Percentiles rank a stretch among this genome's conserved stretches.
Evolutionary conservation across 2,329 filamentous ascomycete species (phyloP).

Genomic region (Cytospora schulzeri): DNA sequence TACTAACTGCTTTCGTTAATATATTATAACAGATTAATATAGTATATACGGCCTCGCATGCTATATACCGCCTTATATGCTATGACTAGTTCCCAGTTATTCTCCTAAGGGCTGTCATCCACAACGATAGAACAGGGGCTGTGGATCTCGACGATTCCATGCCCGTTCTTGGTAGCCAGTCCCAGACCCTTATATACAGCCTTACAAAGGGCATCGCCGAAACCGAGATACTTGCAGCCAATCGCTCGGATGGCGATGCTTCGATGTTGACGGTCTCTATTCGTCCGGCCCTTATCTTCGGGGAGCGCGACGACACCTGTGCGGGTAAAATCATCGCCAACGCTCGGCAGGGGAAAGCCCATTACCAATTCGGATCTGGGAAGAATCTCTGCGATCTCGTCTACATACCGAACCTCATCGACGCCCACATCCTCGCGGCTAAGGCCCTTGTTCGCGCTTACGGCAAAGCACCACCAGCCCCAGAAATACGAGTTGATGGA

Average conservation of each 20-base stretch:
- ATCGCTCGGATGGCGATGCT: slow-evolving; percentile 23
- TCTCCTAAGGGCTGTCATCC: slow-evolving; percentile 27
- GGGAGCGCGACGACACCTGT: slow-evolving; percentile 27
- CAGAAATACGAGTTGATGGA: slow-evolving; percentile 35
- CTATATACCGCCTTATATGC: neutral
- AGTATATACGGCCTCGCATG: neutral
- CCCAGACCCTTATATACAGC: slow-evolving; percentile 31
- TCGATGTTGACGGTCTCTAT: slow-evolving; percentile 29
- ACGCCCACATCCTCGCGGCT: slow-evolving; percentile 36
- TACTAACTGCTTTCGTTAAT: neutral
- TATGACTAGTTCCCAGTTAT: neutral
- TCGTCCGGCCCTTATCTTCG: slow-evolving; percentile 28
- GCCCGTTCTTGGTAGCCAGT: slow-evolving; percentile 29
- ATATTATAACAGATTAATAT: neutral
- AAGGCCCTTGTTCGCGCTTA: slow-evolving; percentile 32
- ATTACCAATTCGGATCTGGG: slow-evolving; percentile 33
- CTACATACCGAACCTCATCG: slow-evolving; percentile 34
- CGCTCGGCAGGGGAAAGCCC: slow-evolving; percentile 27
- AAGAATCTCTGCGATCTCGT: slow-evolving; percentile 37
- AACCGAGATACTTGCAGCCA: slow-evolving; percentile 29
- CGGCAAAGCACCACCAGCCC: slow-evolving; percentile 29
- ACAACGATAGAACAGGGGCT: slow-evolving; percentile 28
- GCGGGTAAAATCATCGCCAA: slow-evolving; percentile 29
- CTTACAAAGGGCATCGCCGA: slow-evolving; percentile 31
- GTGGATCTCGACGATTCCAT: slow-evolving; percentile 28